Evolutionary conservation across 345 rosid genomes (phyloP).

Genomic region (Syzygium grande): DNA sequence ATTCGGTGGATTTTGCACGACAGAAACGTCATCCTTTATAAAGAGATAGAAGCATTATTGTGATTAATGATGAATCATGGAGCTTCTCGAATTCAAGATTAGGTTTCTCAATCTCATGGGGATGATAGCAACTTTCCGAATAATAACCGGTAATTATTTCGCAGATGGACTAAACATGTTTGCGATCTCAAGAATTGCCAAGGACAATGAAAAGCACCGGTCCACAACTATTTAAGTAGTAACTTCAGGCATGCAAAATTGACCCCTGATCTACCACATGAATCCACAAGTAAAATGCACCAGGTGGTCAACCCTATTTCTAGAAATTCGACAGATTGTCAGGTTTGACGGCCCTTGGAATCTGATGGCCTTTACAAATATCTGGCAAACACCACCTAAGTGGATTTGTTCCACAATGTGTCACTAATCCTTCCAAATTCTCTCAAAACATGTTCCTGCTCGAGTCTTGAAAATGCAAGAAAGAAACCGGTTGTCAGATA

Average conservation of each 20-base stretch:
- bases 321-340: neutral
- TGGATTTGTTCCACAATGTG: neutral
- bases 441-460: neutral
- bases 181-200: neutral
- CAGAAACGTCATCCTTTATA: neutral
- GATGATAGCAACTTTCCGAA: neutral
- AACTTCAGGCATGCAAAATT: neutral
- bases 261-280: neutral
- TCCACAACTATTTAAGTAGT: neutral
- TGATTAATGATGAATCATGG: neutral
- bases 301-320: neutral
- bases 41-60: neutral
- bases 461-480: neutral
- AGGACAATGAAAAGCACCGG: neutral
- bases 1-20: conserved; percentile 13
- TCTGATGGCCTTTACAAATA: neutral
- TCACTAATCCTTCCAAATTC: neutral
- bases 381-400: neutral
- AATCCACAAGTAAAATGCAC: neutral
- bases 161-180: neutral
- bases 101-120: neutral
- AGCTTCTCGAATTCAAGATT: neutral
- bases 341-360: neutral
- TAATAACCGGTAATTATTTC: neutral
- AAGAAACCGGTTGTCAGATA: neutral